A percentile compares a stretch with the other conserved stretches of the same genome.
Evolutionary conservation across 2,329 filamentous ascomycete species (phyloP).

Genomic region (Pestalotiopsis fici): DNA sequence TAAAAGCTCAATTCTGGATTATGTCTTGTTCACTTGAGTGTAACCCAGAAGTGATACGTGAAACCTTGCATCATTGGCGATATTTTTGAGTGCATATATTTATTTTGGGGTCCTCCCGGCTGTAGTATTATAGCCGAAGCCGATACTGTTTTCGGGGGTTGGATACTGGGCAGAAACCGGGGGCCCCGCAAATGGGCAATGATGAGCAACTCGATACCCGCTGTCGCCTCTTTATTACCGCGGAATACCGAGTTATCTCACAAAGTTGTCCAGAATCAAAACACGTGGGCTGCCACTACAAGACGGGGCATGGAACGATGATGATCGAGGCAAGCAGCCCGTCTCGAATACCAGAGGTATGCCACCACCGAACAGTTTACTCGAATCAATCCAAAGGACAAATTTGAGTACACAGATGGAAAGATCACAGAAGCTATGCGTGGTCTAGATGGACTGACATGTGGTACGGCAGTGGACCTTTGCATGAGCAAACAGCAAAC

Average conservation of each 20-base stretch:
- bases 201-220: neutral
- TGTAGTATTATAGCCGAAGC: neutral
- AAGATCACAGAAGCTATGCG: neutral
- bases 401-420: neutral
- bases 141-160: neutral
- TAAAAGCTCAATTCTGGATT: neutral
- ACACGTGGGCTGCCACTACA: too few species aligned
- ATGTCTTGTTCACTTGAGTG: neutral
- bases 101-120: neutral
- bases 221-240: too few species aligned
- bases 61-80: neutral
- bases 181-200: neutral
- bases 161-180: neutral
- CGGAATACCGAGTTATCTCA: neutral
- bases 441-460: neutral
- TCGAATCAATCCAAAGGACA: neutral
- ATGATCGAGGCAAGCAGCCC: neutral
- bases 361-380: neutral
- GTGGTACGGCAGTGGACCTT: neutral
- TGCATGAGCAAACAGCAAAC: neutral
- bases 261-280: neutral
- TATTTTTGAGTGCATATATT: neutral
- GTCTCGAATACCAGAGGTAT: neutral
- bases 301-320: too few species aligned
- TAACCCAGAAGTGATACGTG: neutral